Conservation (phyloP, 208 protist genomes). For the Trypanosoma theileri region DNA sequence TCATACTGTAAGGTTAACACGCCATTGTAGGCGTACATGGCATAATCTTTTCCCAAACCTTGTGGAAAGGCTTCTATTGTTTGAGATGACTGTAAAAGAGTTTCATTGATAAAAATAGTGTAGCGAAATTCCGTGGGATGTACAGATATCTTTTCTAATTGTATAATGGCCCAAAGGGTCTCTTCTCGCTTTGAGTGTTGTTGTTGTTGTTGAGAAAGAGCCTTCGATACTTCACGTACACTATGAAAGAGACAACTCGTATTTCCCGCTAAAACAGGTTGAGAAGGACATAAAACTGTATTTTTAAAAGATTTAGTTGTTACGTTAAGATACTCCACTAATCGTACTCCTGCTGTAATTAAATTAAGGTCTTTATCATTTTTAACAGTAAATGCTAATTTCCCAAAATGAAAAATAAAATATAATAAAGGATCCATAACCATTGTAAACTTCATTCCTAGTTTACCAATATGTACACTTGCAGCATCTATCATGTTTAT, state of each 20-base stretch:
- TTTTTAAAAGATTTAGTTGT: conserved; percentile 14
- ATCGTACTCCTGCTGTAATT: background rate
- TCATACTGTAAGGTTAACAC: conserved; percentile 30
- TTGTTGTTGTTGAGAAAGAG: background rate
- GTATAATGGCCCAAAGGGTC: conserved; percentile 24
- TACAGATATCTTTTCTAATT: conserved; percentile 7
- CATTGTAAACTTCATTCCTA: conserved; percentile 22
- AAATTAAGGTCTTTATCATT: background rate
- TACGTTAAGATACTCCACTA: conserved; percentile 26
- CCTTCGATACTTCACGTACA: background rate
- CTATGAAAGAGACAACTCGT: conserved; percentile 22
- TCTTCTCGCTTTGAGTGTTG: background rate
- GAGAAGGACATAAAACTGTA: conserved; percentile 8
- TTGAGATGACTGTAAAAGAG: background rate
- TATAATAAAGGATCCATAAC: conserved; percentile 9
- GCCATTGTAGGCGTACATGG: conserved; percentile 23
- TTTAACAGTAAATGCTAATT: conserved; percentile 12
- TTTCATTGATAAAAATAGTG: conserved; percentile 20
- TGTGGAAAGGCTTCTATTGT: conserved; percentile 25
- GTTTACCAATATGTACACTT: conserved; percentile 1
- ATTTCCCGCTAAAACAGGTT: background rate
- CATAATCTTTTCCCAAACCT: conserved; percentile 27
- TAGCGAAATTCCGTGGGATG: conserved; percentile 14
- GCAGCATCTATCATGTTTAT: conserved; percentile 9
- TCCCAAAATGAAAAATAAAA: conserved; percentile 25